phyloP scores from a whole-genome alignment of 192 early-diverging fungal genomes.

The Podila verticillata region DNA sequence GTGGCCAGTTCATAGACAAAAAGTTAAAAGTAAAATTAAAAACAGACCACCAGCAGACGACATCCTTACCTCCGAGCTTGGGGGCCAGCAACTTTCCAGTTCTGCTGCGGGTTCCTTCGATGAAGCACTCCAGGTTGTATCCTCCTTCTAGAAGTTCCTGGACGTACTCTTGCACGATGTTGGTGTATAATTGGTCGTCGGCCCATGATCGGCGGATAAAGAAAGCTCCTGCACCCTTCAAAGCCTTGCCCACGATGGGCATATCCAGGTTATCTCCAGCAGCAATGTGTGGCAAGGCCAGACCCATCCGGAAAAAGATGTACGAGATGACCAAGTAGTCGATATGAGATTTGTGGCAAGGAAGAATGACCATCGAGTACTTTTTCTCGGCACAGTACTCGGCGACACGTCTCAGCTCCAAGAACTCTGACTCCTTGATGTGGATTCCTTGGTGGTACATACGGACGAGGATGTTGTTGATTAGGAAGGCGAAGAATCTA shows the following conservation, averaged over 20 bases:
- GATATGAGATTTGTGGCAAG: conserved; percentile 88
- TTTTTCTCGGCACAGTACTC: conserved; percentile 67
- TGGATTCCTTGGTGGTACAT: conserved; percentile 90
- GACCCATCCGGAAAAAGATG: conserved; percentile 82
- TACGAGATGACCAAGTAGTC: conserved; percentile 87
- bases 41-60: neutral
- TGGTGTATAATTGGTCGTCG: conserved; percentile 76
- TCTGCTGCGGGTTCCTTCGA: conserved; percentile 85
- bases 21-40: neutral
- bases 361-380: conserved; percentile 80
- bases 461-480: conserved; percentile 79
- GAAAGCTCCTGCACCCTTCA: conserved; percentile 78
- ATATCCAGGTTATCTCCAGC: conserved; percentile 89
- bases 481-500: conserved; percentile 75
- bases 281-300: conserved; percentile 83
- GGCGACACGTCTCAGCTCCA: conserved; percentile 68
- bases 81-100: conserved; percentile 84
- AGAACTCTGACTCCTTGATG: conserved; percentile 81
- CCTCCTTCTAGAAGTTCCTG: conserved; percentile 75
- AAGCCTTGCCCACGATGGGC: conserved; percentile 72
- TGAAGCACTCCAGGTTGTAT: conserved; percentile 85
- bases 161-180: conserved; percentile 80
- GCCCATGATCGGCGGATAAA: conserved; percentile 85
- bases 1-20: neutral
- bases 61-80: conserved; percentile 68